Conservation (phyloP, 345 rosid species). For the Eucalyptus paniculata region DNA sequence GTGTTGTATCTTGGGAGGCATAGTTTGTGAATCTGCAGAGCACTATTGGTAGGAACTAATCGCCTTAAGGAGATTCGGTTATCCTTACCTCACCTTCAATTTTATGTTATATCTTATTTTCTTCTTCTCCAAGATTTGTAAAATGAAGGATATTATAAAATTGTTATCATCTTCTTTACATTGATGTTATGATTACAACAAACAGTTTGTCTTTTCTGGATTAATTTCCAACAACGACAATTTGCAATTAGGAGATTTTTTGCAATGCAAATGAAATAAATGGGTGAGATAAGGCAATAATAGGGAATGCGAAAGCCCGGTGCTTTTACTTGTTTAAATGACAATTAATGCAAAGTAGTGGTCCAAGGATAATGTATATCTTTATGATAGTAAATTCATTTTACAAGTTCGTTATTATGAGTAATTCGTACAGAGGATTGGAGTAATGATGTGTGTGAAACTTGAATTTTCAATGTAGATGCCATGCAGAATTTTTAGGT, state of each 20-base stretch:
- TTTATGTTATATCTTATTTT: too few relatives aligned
- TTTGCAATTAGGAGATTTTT: slow-evolving; percentile 3
- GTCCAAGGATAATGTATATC: not conserved
- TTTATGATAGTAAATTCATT: not conserved
- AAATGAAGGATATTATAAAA: too few relatives aligned
- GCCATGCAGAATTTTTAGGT: not conserved
- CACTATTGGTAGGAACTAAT: too few relatives aligned
- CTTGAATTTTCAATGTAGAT: not conserved
- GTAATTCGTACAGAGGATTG: not conserved
- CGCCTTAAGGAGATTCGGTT: too few relatives aligned
- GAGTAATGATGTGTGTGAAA: not conserved
- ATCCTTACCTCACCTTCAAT: too few relatives aligned
- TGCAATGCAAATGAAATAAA: not conserved
- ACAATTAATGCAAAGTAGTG: not conserved
- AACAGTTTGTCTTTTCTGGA: too few relatives aligned
- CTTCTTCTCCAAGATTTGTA: too few relatives aligned
- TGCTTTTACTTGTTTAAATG: not conserved
- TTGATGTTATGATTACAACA: too few relatives aligned
- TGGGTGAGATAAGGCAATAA: not conserved
- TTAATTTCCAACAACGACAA: too few relatives aligned
- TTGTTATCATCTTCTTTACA: too few relatives aligned
- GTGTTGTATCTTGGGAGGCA: too few relatives aligned
- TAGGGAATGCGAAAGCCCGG: not conserved
- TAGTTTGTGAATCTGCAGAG: too few relatives aligned
- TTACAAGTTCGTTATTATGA: not conserved